Base-by-base conservation (phyloP, 1,284 basidiomycete genomes). In the Rhodotorula sp. region DNA sequence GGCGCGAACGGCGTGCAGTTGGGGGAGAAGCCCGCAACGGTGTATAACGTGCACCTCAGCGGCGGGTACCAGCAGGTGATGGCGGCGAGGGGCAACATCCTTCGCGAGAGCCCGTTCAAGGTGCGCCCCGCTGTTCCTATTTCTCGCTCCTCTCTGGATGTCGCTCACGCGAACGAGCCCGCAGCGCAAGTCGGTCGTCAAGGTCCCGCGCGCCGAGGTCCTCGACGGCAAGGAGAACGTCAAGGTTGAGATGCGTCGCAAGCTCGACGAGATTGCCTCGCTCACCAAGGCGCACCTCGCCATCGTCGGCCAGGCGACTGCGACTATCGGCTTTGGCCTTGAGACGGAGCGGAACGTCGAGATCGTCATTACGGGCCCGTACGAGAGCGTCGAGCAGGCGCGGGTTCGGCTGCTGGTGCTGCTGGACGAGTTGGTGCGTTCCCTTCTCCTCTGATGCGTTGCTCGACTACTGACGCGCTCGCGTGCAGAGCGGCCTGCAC, bases 331-430 rank as follows among this genome's bases (percentile, higher is more conserved):
- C 17, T 76, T 90, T 29, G 94, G 94, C 7, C 87, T 98, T 50
- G 95, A 97, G 84, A 92, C 92, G 2, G 94, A 97, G 81, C 87
- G 93, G 67, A 89, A 91, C 67, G 97, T 94, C 79, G 93, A 97
- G 81, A 86, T 99, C 51, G 90, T 95, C 76, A 87, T 99, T 73
- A 91, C 91, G 32, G 96, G 96, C 15, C 78, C 82, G 50, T 89
- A 90, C 56, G 93, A 97, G 82, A 88, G 91, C 59, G 94, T 97
- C 36, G 93, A 97, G 79, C 85, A 94, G 60, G 96, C 95, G 41
- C 89, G 94, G 76, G 90, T 97, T 64, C 87, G 91, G 61, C 83
- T 97, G 61, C 85, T 99, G 69, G 94, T 97, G 73, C 91, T 97
- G 88, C 84, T 98, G 73, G 97, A 99, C 81, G 93, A 97, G 82